Percentiles rank a stretch among this genome's conserved stretches.
These are phyloP conservation scores for Backusella sp. DNA, from an alignment of 192 early-diverging fungal species.

Conservation along the genomic window DNA sequence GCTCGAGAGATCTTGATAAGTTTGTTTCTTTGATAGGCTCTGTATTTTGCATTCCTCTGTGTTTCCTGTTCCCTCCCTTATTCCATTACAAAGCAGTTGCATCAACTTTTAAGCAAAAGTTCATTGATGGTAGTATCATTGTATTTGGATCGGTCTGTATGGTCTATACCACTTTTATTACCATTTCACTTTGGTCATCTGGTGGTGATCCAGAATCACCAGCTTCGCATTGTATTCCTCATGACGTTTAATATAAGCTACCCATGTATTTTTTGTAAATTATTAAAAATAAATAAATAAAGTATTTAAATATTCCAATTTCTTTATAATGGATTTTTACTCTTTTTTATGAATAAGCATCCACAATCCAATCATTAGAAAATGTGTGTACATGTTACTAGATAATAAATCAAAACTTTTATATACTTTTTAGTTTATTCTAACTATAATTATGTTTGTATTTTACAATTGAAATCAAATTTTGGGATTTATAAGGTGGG, in stretches of 20 bases:
- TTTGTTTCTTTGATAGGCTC: slow-evolving; percentile 63
- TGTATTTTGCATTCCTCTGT: slow-evolving; percentile 64
- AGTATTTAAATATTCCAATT: too few species aligned
- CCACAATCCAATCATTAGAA: not conserved
- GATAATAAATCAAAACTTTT: not conserved
- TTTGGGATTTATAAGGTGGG: not conserved
- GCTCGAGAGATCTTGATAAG: slow-evolving; percentile 63
- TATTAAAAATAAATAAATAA: not conserved
- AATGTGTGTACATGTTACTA: not conserved
- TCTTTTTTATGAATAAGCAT: too few species aligned
- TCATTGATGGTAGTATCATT: slow-evolving; percentile 61
- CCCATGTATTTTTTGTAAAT: not conserved
- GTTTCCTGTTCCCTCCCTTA: slow-evolving; percentile 72
- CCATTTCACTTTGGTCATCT: slow-evolving; percentile 62
- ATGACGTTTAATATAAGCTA: not conserved
- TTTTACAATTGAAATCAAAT: not conserved
- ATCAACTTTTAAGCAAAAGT: slow-evolving; percentile 32
- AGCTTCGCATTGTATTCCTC: slow-evolving; percentile 17
- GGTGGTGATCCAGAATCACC: slow-evolving; percentile 12
- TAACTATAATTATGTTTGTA: not conserved
- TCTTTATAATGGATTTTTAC: too few species aligned
- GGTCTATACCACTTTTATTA: slow-evolving; percentile 80
- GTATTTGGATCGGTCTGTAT: slow-evolving; percentile 69
- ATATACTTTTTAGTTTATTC: not conserved
- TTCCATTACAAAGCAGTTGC: slow-evolving; percentile 63